Evolutionary conservation across 148 eudicot species (phyloP), one percentile per base, ranked within the genome.

Genomic region (Agrostemma githago): DNA sequence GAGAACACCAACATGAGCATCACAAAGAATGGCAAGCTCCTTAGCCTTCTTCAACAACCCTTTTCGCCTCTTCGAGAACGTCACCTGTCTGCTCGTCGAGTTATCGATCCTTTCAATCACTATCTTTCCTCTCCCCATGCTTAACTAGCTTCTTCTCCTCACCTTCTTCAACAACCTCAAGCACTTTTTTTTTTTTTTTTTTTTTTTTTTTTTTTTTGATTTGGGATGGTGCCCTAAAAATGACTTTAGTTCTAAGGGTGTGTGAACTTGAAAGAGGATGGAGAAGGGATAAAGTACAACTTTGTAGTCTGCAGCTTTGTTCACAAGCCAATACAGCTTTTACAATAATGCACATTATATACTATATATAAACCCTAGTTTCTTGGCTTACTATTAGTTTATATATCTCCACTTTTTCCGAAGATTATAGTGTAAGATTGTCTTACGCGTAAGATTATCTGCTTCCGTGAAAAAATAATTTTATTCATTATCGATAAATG

Each of bases 81-180:
- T 86, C 19, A 84, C 89, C 34, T 86, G 89, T 38, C 89, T 86
- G 68, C 78, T 86, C 12, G 85, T 86, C 8, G 80, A 69, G 70
- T 84, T 86, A 10, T 84, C 85, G 37, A 86, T 86, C 77, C 89
- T 80, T 78, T 81, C 84, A n/a, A 86, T 86, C n/a, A 68, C 82
- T 37, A 86, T 87, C 88, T 90, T 90, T 53, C 92, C 92, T 75
- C 96, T 87, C 10, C 92, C 96, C 96, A 90, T 90, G 41, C 20
- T 26, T n/a, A n/a, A n/a, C n/a, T n/a, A n/a, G n/a, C n/a, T 12
- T 74, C 5, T 48, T 1, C 43, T 17, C 19, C 16, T 9, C 8
- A 5, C 21, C 16, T 7, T 61, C 40, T 48, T n/a, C 43, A 48
- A 48, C 53, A 2, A 48, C 16, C 16, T 10, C n/a, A 48, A 48